phyloP scores from a whole-genome alignment of 2,329 filamentous ascomycete species.

The Alternaria metachromatica region DNA sequence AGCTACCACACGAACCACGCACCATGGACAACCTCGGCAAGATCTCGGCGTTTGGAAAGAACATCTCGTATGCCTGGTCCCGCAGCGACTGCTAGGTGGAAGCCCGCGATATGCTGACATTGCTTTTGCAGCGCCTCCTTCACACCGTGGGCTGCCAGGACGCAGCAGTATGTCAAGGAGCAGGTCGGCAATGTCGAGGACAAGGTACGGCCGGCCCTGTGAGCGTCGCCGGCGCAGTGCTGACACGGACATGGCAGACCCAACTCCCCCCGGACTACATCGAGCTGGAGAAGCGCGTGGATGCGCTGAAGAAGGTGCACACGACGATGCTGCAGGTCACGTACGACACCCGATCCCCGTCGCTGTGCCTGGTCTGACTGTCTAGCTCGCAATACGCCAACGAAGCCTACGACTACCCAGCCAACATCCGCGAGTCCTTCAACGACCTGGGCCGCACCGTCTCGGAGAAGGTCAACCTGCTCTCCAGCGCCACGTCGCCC shows the following conservation, averaged over 20 bases:
- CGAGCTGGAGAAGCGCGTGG: conserved; percentile 97
- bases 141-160: conserved; percentile 90
- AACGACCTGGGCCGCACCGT: conserved; percentile 95
- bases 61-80: conserved; percentile 63
- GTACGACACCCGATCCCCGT: conserved; percentile 60
- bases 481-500: conserved; percentile 84
- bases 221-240: conserved; percentile 10
- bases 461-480: conserved; percentile 89
- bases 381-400: conserved; percentile 88
- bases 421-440: conserved; percentile 98
- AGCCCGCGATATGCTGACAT: conserved; percentile 43
- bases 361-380: conserved; percentile 7
- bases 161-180: conserved; percentile 97
- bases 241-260: conserved; percentile 65
- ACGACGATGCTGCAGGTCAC: conserved; percentile 97
- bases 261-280: conserved; percentile 97
- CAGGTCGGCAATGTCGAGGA: conserved; percentile 94
- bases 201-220: conserved; percentile 66
- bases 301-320: conserved; percentile 95
- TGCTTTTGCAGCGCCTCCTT: conserved; percentile 74
- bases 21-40: conserved; percentile 78
- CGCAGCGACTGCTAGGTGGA: neutral
- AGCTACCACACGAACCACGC: conserved; percentile 11
- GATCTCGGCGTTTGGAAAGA: conserved; percentile 73
- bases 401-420: conserved; percentile 89